Base-by-base conservation (phyloP, 768 basidiomycete species). In the Mycena indigotica region DNA sequence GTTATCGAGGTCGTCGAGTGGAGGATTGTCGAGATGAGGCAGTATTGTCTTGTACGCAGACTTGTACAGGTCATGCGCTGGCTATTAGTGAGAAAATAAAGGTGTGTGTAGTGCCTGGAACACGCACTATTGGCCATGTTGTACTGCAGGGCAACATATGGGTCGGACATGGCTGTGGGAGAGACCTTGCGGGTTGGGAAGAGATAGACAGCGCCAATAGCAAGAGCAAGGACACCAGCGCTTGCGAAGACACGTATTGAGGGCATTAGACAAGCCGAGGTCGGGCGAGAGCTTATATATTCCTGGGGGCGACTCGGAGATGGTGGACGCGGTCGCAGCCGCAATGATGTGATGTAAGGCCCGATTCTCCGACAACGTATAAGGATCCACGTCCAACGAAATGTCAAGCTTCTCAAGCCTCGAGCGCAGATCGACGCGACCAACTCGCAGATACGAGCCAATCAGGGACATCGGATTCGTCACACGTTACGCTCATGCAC, bases 41-140 rank as follows among this genome's bases (percentile, higher is more conserved):
- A 75, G 26, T 49, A 78, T 76, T 40, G 40, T 72, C 32, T 73
- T 68, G 59, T 71, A 77, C 8, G 70, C 76, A 3, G 67, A 51
- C 58, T 76, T 75, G 62, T 70, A 75, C n/a, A 69, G 64, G 8
- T 69, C 56, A 54, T 78, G 77, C 2, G 73, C 75, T 63, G 46
- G 2, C 5, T 41, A 40, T 24, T 23, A 38, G 21, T 19, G 23
- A 6, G 23, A 16, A 8, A 39, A 3, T 5, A n/a, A n/a, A n/a
- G n/a, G n/a, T n/a, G n/a, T n/a, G n/a, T n/a, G n/a, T n/a, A 10
- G 23, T 13, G 19, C 28, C 32, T 24, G 23, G 10, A 17, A 6
- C 21, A 56, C 61, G 23, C 48, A 63, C 61, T 63, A 24, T 63
- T 59, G 12, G 29, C 46, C 61, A 62, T 62, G 54, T 58, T 62